These are phyloP conservation scores for Incumbomyces delicatus DNA, from an alignment of 2,329 filamentous ascomycete genomes.

Conservation along the genomic window DNA sequence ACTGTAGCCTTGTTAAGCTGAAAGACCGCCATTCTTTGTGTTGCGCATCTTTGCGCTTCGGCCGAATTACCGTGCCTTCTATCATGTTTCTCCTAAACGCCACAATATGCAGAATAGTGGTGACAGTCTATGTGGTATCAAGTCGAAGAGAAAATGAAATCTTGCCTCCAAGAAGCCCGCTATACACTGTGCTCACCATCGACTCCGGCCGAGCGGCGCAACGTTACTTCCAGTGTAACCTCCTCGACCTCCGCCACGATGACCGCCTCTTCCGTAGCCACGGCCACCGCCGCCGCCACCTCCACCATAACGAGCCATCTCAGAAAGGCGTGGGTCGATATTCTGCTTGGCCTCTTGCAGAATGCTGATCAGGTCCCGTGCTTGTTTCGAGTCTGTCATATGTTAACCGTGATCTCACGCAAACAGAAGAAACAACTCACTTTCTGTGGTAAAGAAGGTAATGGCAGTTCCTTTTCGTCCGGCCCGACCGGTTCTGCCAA, in stretches of 20 bases:
- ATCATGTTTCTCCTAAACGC: constrained; percentile 2
- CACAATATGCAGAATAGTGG: constrained; percentile 1
- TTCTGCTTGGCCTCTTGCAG: constrained; percentile 96
- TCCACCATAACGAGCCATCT: constrained; percentile 90
- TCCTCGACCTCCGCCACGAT: constrained; percentile 44
- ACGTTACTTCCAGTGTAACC: constrained; percentile 49
- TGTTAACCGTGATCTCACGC: constrained; percentile 14
- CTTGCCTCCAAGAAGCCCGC: constrained; percentile 1
- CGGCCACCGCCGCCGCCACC: constrained; percentile 63
- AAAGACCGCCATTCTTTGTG: neutral
- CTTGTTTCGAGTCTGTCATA: constrained; percentile 70
- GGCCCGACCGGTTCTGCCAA: constrained; percentile 87
- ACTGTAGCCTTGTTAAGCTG: neutral
- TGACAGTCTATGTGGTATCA: constrained; percentile 9
- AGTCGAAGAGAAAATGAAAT: neutral
- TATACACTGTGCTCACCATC: constrained; percentile 40
- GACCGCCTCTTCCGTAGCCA: constrained; percentile 56
- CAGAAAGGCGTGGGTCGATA: constrained; percentile 86
- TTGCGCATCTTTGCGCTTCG: neutral
- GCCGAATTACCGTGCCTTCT: neutral
- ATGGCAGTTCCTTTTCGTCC: constrained; percentile 93
- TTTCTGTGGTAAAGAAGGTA: constrained; percentile 98
- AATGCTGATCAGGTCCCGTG: constrained; percentile 88
- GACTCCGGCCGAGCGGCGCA: constrained; percentile 46
- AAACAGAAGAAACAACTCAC: constrained; percentile 50